phyloP scores from a whole-genome alignment of 2,329 filamentous ascomycete genomes.

The Teratosphaeria zuluensis region DNA sequence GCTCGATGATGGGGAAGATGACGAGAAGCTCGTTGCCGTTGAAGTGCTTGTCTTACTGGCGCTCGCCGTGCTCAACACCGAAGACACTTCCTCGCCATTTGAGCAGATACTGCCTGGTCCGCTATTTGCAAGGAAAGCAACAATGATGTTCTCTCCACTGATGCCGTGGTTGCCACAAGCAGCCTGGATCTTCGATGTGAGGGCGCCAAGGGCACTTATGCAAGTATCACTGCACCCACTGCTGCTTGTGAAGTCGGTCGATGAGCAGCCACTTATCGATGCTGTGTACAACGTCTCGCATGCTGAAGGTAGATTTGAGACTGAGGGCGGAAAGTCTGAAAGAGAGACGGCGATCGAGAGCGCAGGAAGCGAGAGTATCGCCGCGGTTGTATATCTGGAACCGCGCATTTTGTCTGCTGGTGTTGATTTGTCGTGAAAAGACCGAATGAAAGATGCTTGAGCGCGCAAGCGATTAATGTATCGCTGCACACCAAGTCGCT shows the following conservation, averaged over 20 bases:
- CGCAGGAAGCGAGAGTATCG: constrained; percentile 12
- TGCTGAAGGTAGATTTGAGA: constrained; percentile 28
- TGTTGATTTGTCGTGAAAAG: not conserved
- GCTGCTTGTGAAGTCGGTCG: constrained; percentile 32
- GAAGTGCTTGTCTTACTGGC: constrained; percentile 4
- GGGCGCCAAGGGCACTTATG: constrained; percentile 29
- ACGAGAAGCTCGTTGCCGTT: constrained; percentile 2
- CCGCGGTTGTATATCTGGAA: not conserved
- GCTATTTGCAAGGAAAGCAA: constrained; percentile 31
- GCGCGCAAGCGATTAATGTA: not conserved
- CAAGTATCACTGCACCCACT: constrained; percentile 32
- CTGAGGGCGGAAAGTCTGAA: constrained; percentile 34
- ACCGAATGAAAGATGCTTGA: not conserved
- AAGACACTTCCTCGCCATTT: constrained; percentile 4
- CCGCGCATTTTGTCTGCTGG: not conserved
- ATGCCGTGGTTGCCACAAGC: constrained; percentile 25
- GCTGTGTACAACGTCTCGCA: constrained; percentile 34
- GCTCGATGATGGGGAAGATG: constrained; percentile 1
- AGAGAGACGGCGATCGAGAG: constrained; percentile 31
- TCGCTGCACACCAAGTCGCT: not conserved
- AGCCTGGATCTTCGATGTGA: constrained; percentile 24
- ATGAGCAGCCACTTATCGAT: constrained; percentile 30
- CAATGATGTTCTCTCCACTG: constrained; percentile 31
- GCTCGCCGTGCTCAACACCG: not conserved
- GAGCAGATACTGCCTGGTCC: constrained; percentile 32